These are phyloP conservation scores for Pythium volutum DNA, from an alignment of 352 stramenopile species.

Conservation along the genomic window DNA sequence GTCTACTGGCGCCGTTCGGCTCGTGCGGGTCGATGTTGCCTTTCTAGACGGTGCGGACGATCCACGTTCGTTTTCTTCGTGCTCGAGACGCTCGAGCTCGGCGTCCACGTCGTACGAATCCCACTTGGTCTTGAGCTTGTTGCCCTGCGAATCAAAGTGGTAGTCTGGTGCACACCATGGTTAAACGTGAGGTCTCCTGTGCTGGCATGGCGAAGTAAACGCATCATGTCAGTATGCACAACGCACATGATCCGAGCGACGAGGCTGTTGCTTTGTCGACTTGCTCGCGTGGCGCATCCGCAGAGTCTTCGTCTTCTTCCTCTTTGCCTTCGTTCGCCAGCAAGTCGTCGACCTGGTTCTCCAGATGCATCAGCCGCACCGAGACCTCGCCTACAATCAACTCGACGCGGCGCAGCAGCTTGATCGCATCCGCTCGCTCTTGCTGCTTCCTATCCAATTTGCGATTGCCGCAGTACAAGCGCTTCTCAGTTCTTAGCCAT, in stretches of 20 bases:
- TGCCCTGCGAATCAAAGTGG: conserved; percentile 81
- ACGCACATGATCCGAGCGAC: conserved; percentile 68
- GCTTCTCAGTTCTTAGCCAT: not conserved
- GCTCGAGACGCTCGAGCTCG: conserved; percentile 65
- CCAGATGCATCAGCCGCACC: conserved; percentile 58
- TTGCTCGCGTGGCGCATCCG: conserved; percentile 22
- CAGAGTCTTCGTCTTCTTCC: not conserved
- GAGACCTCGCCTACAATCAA: conserved; percentile 63
- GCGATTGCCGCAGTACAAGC: not conserved
- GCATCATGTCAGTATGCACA: not conserved
- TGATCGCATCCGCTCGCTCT: conserved; percentile 48
- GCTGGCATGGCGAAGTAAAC: not conserved
- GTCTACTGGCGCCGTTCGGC: conserved; percentile 18
- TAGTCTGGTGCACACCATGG: conserved; percentile 44
- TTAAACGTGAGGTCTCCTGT: not conserved
- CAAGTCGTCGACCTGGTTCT: conserved; percentile 64
- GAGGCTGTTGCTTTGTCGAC: conserved; percentile 29
- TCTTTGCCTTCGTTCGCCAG: conserved; percentile 39
- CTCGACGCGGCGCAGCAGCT: conserved; percentile 72
- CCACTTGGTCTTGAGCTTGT: conserved; percentile 88
- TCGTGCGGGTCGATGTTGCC: conserved; percentile 3
- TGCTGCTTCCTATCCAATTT: conserved; percentile 18
- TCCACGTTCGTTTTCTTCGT: conserved; percentile 34
- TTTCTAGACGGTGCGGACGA: not conserved
- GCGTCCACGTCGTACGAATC: conserved; percentile 78